A percentile compares a stretch with the other conserved stretches of the same genome.
Evolutionary conservation across 176 grass and related monocot species (phyloP).

Genomic region (Bromus sterilis): DNA sequence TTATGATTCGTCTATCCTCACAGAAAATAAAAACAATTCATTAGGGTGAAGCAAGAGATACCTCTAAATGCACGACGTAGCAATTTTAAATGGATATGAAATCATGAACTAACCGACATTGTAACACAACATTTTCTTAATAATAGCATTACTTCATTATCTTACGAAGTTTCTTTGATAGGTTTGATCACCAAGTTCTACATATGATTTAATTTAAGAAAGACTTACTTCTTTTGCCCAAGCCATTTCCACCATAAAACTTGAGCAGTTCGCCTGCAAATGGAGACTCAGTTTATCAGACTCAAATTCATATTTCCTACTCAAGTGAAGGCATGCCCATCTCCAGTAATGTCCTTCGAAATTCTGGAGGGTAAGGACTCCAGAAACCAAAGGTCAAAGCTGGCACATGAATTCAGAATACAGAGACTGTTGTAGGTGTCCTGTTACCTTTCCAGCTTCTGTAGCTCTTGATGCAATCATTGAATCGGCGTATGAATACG

Average conservation of each 20-base stretch:
- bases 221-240: constrained; percentile 89
- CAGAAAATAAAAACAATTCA: not conserved
- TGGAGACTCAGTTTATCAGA: constrained; percentile 17
- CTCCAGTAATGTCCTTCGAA: not conserved
- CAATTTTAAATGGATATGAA: not conserved
- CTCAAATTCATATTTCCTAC: constrained; percentile 8
- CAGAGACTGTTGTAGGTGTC: not conserved
- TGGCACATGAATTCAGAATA: not conserved
- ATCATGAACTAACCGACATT: not conserved
- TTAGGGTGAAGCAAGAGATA: not conserved
- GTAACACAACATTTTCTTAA: constrained; percentile 14
- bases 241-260: constrained; percentile 95
- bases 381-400: not conserved
- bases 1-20: not conserved
- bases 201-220: not conserved
- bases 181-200: not conserved
- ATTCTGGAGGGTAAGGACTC: not conserved
- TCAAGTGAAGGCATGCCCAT: not conserved
- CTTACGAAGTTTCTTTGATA: not conserved
- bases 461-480: constrained; percentile 63
- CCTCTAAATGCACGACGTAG: not conserved
- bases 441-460: constrained; percentile 72
- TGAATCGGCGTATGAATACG: constrained; percentile 77
- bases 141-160: not conserved
- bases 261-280: constrained; percentile 61